These are phyloP conservation scores for Cyberlindnera meyerae DNA, from an alignment of 805 yeast species.

Conservation along the genomic window DNA sequence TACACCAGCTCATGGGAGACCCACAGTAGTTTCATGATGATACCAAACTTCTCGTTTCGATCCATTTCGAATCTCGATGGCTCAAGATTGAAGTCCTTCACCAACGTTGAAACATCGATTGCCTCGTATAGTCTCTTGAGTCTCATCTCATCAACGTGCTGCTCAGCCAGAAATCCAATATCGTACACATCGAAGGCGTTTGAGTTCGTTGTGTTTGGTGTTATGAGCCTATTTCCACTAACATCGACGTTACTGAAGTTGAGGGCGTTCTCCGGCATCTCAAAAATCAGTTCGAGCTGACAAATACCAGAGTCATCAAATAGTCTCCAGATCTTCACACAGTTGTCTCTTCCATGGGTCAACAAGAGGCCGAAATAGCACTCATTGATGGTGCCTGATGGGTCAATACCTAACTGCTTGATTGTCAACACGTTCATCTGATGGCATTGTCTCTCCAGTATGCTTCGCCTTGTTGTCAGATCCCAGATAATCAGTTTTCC, in stretches of 20 bases:
- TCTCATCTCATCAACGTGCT: constrained; percentile 13
- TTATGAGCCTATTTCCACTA: constrained; percentile 32
- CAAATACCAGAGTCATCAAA: constrained; percentile 12
- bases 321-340: constrained; percentile 42
- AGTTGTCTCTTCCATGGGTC: constrained; percentile 68
- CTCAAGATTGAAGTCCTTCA: no score
- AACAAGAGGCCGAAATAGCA: constrained; percentile 38
- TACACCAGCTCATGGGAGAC: constrained; percentile 29
- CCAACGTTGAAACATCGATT: constrained; percentile 16
- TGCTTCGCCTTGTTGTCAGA: constrained; percentile 48
- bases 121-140: constrained; percentile 24
- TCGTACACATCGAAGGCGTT: constrained; percentile 59
- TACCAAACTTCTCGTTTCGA: constrained; percentile 45
- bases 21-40: constrained; percentile 56
- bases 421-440: constrained; percentile 44
- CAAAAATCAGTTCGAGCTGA: constrained; percentile 27
- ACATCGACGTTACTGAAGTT: constrained; percentile 66
- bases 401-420: constrained; percentile 35
- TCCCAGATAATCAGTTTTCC: constrained; percentile 39
- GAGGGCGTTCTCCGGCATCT: constrained; percentile 66
- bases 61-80: constrained; percentile 15
- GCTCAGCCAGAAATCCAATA: constrained; percentile 25
- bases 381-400: constrained; percentile 13
- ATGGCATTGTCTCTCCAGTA: constrained; percentile 59
- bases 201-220: constrained; percentile 64